Conservation (phyloP, 1,284 basidiomycete genomes). For the Moniliophthora roreri region DNA sequence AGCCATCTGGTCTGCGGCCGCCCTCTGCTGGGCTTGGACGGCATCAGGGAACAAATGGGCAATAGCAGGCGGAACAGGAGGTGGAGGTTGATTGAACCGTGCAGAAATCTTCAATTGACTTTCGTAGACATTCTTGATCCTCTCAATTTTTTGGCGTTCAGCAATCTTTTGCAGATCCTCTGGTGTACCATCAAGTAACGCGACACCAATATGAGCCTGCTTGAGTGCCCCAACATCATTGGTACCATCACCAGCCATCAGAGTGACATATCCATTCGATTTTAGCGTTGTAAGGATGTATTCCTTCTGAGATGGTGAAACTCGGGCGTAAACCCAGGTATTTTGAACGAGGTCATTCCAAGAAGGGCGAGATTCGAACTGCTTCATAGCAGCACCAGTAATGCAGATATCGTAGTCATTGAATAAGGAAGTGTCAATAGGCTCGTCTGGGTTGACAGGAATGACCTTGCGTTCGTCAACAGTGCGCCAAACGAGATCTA, state of each 20-base stretch:
- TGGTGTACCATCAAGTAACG: constrained; percentile 85
- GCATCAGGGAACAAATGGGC: constrained; percentile 85
- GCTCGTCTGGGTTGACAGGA: constrained; percentile 74
- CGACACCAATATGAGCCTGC: constrained; percentile 94
- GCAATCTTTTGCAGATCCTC: constrained; percentile 93
- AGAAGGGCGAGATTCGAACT: constrained; percentile 63
- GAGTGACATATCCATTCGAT: constrained; percentile 82
- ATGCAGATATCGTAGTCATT: constrained; percentile 91
- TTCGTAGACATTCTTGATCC: constrained; percentile 95
- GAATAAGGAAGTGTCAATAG: constrained; percentile 77
- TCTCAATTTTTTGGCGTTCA: constrained; percentile 85
- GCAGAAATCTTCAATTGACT: constrained; percentile 88
- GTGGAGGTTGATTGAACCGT: constrained; percentile 88
- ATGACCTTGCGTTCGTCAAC: constrained; percentile 89
- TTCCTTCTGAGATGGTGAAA: constrained; percentile 95
- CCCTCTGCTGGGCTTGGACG: constrained; percentile 85
- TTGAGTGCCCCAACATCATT: constrained; percentile 97
- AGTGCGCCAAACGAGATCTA: constrained; percentile 90
- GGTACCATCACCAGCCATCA: constrained; percentile 97
- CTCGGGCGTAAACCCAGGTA: constrained; percentile 96
- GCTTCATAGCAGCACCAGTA: constrained; percentile 88
- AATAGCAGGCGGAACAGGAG: constrained; percentile 83
- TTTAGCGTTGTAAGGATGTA: constrained; percentile 88
- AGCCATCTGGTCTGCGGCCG: constrained; percentile 58
- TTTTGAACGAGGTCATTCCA: constrained; percentile 86